Evolutionary conservation across 2,329 filamentous ascomycete genomes (phyloP).

Genomic region (Diaporthe vaccinii): DNA sequence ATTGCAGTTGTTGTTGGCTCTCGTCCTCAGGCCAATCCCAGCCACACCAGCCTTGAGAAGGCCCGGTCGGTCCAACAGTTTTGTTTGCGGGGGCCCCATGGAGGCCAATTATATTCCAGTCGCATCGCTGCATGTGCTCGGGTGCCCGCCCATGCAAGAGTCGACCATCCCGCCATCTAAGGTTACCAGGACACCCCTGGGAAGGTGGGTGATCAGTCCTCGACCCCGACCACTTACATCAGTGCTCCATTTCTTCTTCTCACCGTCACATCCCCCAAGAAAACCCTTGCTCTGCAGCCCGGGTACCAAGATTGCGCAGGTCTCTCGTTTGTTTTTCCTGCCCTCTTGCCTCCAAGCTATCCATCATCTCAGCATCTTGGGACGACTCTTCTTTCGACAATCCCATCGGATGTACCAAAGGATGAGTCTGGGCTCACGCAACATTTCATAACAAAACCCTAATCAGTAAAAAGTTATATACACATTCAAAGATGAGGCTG

Average conservation of each 20-base stretch:
- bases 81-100: constrained; percentile 1
- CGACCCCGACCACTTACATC: constrained; percentile 26
- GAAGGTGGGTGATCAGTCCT: constrained; percentile 22
- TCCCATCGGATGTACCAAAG: not conserved
- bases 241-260: constrained; percentile 6
- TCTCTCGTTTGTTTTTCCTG: constrained; percentile 5
- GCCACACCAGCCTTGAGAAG: not conserved
- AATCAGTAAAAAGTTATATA: not conserved
- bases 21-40: constrained; percentile 11
- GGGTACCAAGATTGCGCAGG: not conserved
- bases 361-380: constrained; percentile 14
- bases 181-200: constrained; percentile 19
- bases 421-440: not conserved
- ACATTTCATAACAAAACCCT: not conserved
- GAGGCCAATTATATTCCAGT: constrained; percentile 20
- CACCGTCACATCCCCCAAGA: constrained; percentile 20
- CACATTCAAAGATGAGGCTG: constrained; percentile 33
- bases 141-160: constrained; percentile 17
- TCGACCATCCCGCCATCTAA: constrained; percentile 15
- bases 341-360: not conserved
- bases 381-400: constrained; percentile 15
- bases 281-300: not conserved
- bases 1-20: not conserved
- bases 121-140: constrained; percentile 20
- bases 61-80: not conserved